Conservation (phyloP, 2,329 filamentous ascomycete species). For the Beauveria sp. region DNA sequence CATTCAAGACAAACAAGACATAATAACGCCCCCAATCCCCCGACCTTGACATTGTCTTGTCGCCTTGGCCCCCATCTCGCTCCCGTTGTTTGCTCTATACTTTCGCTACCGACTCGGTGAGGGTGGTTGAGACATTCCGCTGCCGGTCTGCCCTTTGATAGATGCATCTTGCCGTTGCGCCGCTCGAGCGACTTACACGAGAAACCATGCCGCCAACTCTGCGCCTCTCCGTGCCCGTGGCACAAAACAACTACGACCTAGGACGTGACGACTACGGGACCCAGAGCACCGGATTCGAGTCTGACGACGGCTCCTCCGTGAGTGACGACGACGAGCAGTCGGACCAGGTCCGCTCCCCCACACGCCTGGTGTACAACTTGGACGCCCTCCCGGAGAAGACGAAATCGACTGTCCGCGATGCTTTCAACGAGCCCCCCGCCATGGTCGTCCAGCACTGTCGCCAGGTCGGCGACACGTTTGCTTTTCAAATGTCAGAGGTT, state of each 20-base stretch:
- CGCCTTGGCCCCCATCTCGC: not conserved
- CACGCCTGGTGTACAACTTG: constrained; percentile 33
- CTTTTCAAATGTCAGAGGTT: constrained; percentile 49
- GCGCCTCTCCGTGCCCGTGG: not conserved
- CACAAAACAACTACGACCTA: not conserved
- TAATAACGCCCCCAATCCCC: not conserved
- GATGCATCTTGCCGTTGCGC: not conserved
- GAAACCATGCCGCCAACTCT: constrained; percentile 8
- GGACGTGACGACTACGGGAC: not conserved
- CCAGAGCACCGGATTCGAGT: constrained; percentile 20
- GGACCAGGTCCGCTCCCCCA: constrained; percentile 26
- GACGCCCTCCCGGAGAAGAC: constrained; percentile 30
- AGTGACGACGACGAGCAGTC: constrained; percentile 23
- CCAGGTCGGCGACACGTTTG: constrained; percentile 39
- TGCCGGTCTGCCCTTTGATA: not conserved
- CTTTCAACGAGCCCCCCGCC: constrained; percentile 38
- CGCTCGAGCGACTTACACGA: not conserved
- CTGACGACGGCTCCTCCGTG: constrained; percentile 23
- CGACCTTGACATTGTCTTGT: not conserved
- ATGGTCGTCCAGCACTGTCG: constrained; percentile 44
- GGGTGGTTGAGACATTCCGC: not conserved
- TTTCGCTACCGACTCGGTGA: not conserved
- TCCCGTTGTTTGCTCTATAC: not conserved
- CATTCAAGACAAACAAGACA: not conserved
- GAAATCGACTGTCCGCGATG: constrained; percentile 33